Evolutionary conservation across 2,329 filamentous ascomycete species (phyloP).

Genomic region (Fusarium coffeatum): DNA sequence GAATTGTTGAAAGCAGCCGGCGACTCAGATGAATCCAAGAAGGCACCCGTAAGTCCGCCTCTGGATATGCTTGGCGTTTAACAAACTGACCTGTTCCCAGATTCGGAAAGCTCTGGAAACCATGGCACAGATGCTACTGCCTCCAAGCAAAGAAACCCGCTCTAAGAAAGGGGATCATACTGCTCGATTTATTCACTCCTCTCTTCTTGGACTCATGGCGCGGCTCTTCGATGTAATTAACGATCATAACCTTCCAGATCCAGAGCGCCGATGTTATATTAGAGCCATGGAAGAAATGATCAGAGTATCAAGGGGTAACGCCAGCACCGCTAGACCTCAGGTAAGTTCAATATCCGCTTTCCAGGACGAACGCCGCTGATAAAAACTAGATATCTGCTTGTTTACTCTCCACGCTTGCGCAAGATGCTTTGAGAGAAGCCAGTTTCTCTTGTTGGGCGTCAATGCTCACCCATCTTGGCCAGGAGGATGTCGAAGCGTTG

Average conservation of each 20-base stretch:
- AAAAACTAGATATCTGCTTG: constrained; percentile 83
- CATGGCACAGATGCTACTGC: constrained; percentile 58
- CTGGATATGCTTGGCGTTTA: background rate
- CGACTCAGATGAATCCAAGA: constrained; percentile 70
- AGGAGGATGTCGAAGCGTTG: constrained; percentile 81
- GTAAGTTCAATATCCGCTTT: constrained; percentile 58
- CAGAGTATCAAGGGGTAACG: constrained; percentile 75
- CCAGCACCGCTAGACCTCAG: constrained; percentile 86
- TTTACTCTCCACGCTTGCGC: constrained; percentile 83
- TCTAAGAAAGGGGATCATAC: constrained; percentile 68
- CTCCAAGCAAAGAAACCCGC: constrained; percentile 56
- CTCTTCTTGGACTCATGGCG: constrained; percentile 88
- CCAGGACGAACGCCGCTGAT: background rate
- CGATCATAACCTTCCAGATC: constrained; percentile 68
- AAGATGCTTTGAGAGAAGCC: constrained; percentile 77
- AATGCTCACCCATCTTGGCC: constrained; percentile 79
- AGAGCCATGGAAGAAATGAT: constrained; percentile 91
- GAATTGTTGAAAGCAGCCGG: constrained; percentile 85
- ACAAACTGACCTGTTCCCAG: constrained; percentile 52
- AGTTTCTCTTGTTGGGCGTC: constrained; percentile 88
- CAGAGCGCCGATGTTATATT: constrained; percentile 82
- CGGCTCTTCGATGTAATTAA: constrained; percentile 84
- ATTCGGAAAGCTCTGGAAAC: constrained; percentile 60
- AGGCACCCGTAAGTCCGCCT: constrained; percentile 63
- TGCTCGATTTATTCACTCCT: constrained; percentile 80